Percentiles rank a stretch among this genome's conserved stretches.
Evolutionary conservation across 2,329 filamentous ascomycete species (phyloP).

Genomic region (Tolypocladium ovalisporum): DNA sequence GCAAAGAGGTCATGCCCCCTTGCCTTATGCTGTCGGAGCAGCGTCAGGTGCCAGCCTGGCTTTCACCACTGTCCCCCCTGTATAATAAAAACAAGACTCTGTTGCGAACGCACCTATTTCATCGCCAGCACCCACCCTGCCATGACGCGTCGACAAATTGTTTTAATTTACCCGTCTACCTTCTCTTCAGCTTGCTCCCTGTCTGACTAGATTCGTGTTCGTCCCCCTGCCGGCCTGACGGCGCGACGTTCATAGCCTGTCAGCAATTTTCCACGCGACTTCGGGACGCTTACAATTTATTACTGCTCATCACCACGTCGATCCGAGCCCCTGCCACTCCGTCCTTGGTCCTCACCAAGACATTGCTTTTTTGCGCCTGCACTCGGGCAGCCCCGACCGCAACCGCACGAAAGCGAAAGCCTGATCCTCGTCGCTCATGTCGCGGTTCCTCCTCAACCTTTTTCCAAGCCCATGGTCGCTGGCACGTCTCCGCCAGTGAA

Average conservation of each 20-base stretch:
- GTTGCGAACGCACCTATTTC: not conserved
- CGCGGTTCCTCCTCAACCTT: not conserved
- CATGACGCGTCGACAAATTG: constrained; percentile 1
- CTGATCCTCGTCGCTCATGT: constrained; percentile 8
- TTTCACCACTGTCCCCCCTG: not conserved
- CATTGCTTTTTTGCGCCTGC: not conserved
- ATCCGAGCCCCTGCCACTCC: not conserved
- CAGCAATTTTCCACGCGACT: not conserved
- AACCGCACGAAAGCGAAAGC: not conserved
- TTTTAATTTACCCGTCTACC: constrained; percentile 1
- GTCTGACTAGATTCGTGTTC: not conserved
- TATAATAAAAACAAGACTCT: not conserved
- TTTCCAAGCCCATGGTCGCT: constrained; percentile 15
- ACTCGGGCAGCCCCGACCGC: not conserved
- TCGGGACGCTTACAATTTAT: not conserved
- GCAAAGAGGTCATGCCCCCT: not conserved
- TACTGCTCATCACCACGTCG: not conserved
- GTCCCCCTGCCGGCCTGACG: not conserved
- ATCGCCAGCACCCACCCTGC: not conserved
- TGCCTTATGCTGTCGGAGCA: not conserved
- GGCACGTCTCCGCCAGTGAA: constrained; percentile 6
- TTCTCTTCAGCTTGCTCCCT: not conserved
- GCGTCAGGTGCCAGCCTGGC: not conserved
- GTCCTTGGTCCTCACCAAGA: not conserved
- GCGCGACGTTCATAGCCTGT: not conserved